A percentile compares a stretch with the other conserved stretches of the same genome.
Conservation (phyloP, 139 green algal species). For the Chlamydomonas schloesseri region DNA sequence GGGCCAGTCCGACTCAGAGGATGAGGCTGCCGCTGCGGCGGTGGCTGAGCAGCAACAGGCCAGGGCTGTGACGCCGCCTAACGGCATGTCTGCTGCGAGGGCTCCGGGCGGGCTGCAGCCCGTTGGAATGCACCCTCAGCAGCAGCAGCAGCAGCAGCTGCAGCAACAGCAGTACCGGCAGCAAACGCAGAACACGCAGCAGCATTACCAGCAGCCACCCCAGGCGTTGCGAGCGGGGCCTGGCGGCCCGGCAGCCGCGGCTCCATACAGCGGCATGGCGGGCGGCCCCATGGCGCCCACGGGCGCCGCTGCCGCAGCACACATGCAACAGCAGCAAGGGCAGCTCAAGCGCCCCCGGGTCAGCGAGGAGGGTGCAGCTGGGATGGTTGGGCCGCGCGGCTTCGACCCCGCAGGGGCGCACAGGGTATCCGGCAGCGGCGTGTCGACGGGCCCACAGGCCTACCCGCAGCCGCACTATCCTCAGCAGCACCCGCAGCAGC, state of each 20-base stretch:
- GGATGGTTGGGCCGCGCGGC: too few relatives aligned
- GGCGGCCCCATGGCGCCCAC: too few relatives aligned
- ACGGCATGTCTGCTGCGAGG: too few relatives aligned
- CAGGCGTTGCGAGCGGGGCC: too few relatives aligned
- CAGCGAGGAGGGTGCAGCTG: too few relatives aligned
- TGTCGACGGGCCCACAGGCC: not conserved
- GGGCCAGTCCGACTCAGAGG: too few relatives aligned
- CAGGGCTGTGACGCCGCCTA: too few relatives aligned
- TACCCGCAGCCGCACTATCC: not conserved
- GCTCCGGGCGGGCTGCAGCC: too few relatives aligned
- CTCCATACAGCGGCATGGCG: too few relatives aligned
- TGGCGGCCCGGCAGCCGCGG: too few relatives aligned
- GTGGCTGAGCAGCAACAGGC: not conserved
- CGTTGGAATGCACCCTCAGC: not conserved
- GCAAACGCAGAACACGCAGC: not conserved
- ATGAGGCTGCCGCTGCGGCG: not conserved
- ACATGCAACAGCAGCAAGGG: not conserved
- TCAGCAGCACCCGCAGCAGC: not conserved
- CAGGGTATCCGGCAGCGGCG: not conserved
- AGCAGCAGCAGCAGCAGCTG: not conserved
- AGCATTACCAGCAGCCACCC: not conserved
- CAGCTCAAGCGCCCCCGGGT: not conserved
- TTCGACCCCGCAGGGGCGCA: too few relatives aligned
- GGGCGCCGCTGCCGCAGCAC: too few relatives aligned
- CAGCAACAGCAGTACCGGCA: not conserved